phyloP scores from a whole-genome alignment of 2,329 filamentous ascomycete species.

The Verticillium klebahnii region DNA sequence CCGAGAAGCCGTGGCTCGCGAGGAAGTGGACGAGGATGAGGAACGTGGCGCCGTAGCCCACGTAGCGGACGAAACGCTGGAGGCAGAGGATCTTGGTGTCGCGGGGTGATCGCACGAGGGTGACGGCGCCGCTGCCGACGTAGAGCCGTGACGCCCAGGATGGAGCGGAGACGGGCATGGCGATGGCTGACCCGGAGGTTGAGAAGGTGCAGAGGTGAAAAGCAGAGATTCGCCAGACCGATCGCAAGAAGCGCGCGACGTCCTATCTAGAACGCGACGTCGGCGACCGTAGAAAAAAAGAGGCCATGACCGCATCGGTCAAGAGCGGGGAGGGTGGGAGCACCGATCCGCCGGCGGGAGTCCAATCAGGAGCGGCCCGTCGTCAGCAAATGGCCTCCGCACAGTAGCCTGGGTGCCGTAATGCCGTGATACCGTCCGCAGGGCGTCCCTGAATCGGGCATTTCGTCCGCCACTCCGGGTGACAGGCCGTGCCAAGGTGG shows the following conservation, averaged over 20 bases:
- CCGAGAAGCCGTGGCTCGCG: conserved; percentile 41
- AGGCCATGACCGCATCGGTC: not conserved
- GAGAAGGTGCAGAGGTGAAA: not conserved
- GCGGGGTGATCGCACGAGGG: conserved; percentile 32
- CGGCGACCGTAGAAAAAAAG: not conserved
- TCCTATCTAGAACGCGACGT: not conserved
- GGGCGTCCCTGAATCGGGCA: not conserved
- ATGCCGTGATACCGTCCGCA: not conserved
- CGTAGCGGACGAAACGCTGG: conserved; percentile 57
- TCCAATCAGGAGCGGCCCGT: not conserved
- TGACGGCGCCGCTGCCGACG: conserved; percentile 39
- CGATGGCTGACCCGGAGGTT: not conserved
- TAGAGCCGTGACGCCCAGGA: conserved; percentile 7
- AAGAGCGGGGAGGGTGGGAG: not conserved
- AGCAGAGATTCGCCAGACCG: not conserved
- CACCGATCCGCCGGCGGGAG: not conserved
- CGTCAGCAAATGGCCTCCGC: not conserved
- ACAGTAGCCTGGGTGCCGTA: not conserved
- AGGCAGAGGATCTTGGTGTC: conserved; percentile 55
- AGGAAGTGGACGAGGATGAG: conserved; percentile 56
- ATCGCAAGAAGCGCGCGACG: not conserved
- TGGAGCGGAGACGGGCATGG: conserved; percentile 3
- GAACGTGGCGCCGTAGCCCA: conserved; percentile 57
- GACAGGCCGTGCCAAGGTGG: not conserved
- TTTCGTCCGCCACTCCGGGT: not conserved